Base-by-base conservation (phyloP, 192 early-diverging fungal genomes). In the Coemansia javaensis region DNA sequence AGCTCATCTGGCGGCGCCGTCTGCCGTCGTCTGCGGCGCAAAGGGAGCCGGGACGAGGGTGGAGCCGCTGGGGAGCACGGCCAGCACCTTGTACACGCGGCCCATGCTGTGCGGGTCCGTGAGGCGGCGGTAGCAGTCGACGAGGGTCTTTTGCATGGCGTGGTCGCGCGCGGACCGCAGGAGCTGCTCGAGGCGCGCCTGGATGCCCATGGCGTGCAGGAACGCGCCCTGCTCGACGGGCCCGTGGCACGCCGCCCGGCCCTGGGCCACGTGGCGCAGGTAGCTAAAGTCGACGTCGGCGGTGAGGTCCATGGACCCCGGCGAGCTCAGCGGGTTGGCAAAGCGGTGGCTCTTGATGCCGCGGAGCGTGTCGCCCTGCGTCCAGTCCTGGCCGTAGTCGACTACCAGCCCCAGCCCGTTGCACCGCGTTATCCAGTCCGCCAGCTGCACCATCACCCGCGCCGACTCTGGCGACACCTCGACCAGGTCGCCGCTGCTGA, bases 241-340 rank as follows among this genome's bases (percentile, higher is more conserved):
- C 0, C 91, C 92, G 69, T 82, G 73, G 37, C 79, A 75, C 22
- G 64, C 43, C 9, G 81, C 81, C 65, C 57, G 53, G 32, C 38
- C 44, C 3, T 58, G 62, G 20, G 76, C 66, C 0, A 82, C 83
- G n/a, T 74, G 62, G 35, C 81, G 81, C 32, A 93, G 53, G 42
- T 81, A 79, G 18, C 76, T 53, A 67, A 97, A 99, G 50, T 97
- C 90, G 1, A 99, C 94, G 70, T 99, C 88, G 0, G 83, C 87
- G 35, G 86, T 94, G 18, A 99, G 68, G 78, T 99, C 96, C 25
- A 83, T 79, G 2, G 81, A 79, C 5, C 96, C 94, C 7, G 94
- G 94, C 9, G 65, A 49, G 24, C 77, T 82, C n/a, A 99, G 77
- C 2, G 85, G 78, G 59, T 87, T 70, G 4, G 80, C 76, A 57